A percentile compares a stretch with the other conserved stretches of the same genome.
These are phyloP conservation scores for Schwanniomyces sp. DNA, from an alignment of 805 yeast genomes.

Conservation along the genomic window DNA sequence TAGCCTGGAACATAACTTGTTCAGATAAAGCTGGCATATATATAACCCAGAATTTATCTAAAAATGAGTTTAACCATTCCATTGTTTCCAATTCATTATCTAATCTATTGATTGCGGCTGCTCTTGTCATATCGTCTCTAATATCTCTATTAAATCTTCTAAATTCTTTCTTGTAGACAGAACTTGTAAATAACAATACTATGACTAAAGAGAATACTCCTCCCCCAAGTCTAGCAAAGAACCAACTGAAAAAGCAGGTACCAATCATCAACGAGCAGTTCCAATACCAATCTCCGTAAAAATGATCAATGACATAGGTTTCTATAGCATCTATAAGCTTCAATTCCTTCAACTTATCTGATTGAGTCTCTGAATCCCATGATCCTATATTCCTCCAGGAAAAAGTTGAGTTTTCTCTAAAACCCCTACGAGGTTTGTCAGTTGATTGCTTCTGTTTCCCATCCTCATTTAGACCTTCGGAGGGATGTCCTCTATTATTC, in stretches of 20 bases:
- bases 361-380: conserved; percentile 25
- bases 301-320: conserved; percentile 64
- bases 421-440: conserved; percentile 14
- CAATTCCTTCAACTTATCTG: conserved; percentile 26
- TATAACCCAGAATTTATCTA: conserved; percentile 83
- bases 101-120: conserved; percentile 59
- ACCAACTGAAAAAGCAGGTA: conserved; percentile 72
- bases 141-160: conserved; percentile 73
- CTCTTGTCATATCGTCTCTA: conserved; percentile 73
- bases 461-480: conserved; percentile 10
- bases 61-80: conserved; percentile 77
- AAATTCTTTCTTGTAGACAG: conserved; percentile 71
- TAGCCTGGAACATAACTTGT: conserved; percentile 69
- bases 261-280: conserved; percentile 65
- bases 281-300: conserved; percentile 71
- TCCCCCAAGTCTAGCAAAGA: conserved; percentile 59
- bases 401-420: conserved; percentile 32
- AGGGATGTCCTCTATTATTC: conserved; percentile 13
- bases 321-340: conserved; percentile 40
- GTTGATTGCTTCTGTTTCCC: neutral
- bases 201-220: conserved; percentile 63
- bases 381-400: conserved; percentile 42
- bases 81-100: conserved; percentile 69
- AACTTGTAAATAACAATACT: conserved; percentile 59
- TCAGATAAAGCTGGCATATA: conserved; percentile 85